Base-by-base conservation (phyloP, 495 filamentous ascomycete genomes). In the Xanthoparmelia taractica region DNA sequence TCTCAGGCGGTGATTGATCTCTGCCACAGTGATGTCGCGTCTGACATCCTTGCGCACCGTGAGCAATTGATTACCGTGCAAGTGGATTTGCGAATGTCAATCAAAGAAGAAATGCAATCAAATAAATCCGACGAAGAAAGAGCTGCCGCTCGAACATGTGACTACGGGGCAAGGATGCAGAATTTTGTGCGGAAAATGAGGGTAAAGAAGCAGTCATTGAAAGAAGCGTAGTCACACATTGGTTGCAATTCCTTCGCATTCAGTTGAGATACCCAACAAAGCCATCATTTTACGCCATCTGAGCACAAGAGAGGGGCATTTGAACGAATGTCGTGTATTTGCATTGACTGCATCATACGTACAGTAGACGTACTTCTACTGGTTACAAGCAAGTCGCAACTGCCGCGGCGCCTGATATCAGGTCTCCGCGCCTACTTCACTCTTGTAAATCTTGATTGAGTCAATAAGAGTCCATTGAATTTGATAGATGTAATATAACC, bases 101-200 rank as follows among this genome's bases (percentile, higher is more conserved):
- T 82, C 25, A 72, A 68, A 36, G 78, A 80, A 38, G 77, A 80
- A 60, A 70, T 74, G 37, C 74, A 79, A 54, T 68, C 72, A 6
- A 70, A 73, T 38, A 68, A 70, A 27, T 68, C 69, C 7, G 80
- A 82, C 65, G 75, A 80, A 6, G 75, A 77, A 45, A 73, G 77
- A 69, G 79, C 77, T 18, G 74, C 74, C 25, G 72, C 76, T 43
- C 73, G 77, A 54, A 68, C 77, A 40, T 77, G 75, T 70, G 79
- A 82, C 64, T 80, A 80, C 63, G 76, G 75, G 12, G 74, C 78
- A 8, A 76, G 76, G 25, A 67, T 82, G 29, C 73, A 77, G 50
- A 73, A 67, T 10, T 81, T 80, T 74, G 65, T 78, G 55, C 74
- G 73, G 27, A 72, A 74, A 40, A 70, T 82, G 23, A 64, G 12